Evolutionary conservation across 257 asterid genomes (phyloP), one percentile per base, ranked within the genome.

Genomic region (Lithospermum erythrorhizon): DNA sequence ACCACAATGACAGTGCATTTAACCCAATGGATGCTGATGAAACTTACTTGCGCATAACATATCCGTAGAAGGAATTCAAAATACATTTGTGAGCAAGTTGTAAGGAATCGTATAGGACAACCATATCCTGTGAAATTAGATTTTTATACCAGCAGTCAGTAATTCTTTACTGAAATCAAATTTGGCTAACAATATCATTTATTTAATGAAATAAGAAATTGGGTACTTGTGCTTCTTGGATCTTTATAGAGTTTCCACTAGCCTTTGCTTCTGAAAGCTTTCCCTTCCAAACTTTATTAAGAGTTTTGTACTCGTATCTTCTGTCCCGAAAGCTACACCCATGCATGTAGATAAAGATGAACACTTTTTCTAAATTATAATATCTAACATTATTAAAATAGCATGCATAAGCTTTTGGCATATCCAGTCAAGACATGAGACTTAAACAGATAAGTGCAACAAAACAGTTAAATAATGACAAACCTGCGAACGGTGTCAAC

Each of bases 81-180:
- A 91, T 91, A 81, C 98, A 91, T 81, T 91, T 91, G 66, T 91
- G 98, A 72, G 98, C 98, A 70, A 91, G 89, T 72, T 91, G 98
- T 82, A 91, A 71, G 47, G 98, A 91, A 80, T 91, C 98, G 58
- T 82, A 91, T 49, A 91, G 83, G 58, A 91, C 87, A 55, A 88
- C 98, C 95, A 91, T 76, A 73, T 91, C 96, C 98, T 91, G 93
- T 25, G 70, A 66, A 75, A 69, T 68, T 69, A 58, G 62, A 59
- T 61, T 53, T 23, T 66, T 67, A 77, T 19, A 17, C 57, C 57
- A 53, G 23, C 25, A 0, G 13, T 53, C 4, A 53, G 57, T 53
- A 53, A 53, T 53, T 20, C 1, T 53, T 7, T n/a, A 53, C 5
- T 53, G 27, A n/a, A 19, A 18, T 9, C 21, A 16, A 16, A 52